These are phyloP conservation scores for Hypoxylon sp. DNA, from an alignment of 2,329 filamentous ascomycete species.

Conservation along the genomic window DNA sequence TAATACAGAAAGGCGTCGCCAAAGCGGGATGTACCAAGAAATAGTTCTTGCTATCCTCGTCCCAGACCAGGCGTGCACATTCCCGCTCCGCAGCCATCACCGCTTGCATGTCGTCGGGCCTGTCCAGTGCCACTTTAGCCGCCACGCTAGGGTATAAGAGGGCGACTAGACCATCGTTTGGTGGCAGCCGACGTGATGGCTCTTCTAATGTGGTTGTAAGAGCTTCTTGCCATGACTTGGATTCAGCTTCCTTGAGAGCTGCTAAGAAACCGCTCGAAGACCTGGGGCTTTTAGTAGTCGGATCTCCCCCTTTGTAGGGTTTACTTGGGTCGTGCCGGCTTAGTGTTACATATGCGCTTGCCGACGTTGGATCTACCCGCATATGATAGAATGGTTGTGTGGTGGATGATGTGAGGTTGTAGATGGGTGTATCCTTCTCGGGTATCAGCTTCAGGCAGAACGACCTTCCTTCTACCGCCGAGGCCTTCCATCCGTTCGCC, in stretches of 20 bases:
- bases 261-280: conserved; percentile 49
- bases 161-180: conserved; percentile 74
- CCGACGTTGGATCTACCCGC: conserved; percentile 72
- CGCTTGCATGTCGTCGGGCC: conserved; percentile 69
- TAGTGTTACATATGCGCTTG: conserved; percentile 71
- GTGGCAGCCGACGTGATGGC: conserved; percentile 64
- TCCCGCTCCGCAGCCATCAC: conserved; percentile 75
- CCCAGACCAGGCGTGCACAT: conserved; percentile 79
- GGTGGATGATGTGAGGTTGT: conserved; percentile 72
- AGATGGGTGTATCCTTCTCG: conserved; percentile 72
- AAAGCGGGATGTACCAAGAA: conserved; percentile 75
- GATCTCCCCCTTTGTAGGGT: conserved; percentile 61
- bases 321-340: conserved; percentile 72
- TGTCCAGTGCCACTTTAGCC: conserved; percentile 72
- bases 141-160: conserved; percentile 76
- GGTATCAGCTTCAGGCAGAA: conserved; percentile 71
- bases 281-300: conserved; percentile 52
- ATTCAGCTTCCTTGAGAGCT: conserved; percentile 52
- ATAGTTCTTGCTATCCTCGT: conserved; percentile 69
- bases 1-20: conserved; percentile 72
- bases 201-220: conserved; percentile 71
- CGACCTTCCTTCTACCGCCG: conserved; percentile 68
- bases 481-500: conserved; percentile 76
- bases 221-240: conserved; percentile 68
- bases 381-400: conserved; percentile 77